A percentile compares a stretch with the other conserved stretches of the same genome.
phyloP scores from a whole-genome alignment of 208 protist genomes.

The Balamuthia mandrillaris region DNA sequence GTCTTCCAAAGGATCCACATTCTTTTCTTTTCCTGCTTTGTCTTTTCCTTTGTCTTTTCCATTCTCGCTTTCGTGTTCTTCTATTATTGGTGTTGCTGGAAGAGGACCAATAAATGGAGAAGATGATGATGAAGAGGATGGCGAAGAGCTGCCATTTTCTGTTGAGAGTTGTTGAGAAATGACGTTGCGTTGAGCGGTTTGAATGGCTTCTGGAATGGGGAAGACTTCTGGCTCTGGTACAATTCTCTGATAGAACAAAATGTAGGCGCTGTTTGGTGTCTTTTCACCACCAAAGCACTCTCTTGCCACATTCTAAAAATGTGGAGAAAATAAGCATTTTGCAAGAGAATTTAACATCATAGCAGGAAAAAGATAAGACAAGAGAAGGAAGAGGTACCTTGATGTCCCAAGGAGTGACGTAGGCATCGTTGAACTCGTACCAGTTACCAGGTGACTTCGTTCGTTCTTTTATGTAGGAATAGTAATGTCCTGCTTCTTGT shows the following conservation, averaged over 20 bases:
- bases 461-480: conserved; percentile 20
- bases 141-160: no score
- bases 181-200: no score
- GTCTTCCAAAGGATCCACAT: no score
- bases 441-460: neutral
- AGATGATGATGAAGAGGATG: no score
- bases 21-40: neutral
- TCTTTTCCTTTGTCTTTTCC: neutral
- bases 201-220: neutral
- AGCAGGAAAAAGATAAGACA: neutral
- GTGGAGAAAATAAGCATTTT: no score
- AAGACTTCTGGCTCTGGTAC: neutral
- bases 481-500: conserved; percentile 8
- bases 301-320: neutral
- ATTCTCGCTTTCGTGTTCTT: no score
- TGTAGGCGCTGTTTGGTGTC: conserved; percentile 29
- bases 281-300: conserved; percentile 12
- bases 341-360: neutral
- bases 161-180: no score
- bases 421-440: neutral
- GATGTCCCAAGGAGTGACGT: neutral
- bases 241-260: conserved; percentile 24
- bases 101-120: no score
- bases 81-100: neutral
- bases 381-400: neutral